A percentile compares a stretch with the other conserved stretches of the same genome.
Evolutionary conservation across 768 basidiomycete genomes (phyloP).

Genomic region (Auricularia heimuer): DNA sequence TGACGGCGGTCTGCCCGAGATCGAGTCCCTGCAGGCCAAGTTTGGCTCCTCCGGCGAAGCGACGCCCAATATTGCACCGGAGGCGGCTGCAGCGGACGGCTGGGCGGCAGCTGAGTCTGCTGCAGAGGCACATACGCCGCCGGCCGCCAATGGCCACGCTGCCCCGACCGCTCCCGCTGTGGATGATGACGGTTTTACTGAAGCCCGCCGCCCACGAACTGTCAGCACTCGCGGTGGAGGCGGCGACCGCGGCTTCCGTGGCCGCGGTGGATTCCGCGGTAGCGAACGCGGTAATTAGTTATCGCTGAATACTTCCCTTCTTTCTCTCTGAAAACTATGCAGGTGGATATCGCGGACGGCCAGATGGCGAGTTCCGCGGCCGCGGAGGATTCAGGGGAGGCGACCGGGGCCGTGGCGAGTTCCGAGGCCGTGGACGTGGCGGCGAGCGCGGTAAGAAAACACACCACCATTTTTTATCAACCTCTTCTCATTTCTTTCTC

Average conservation of each 20-base stretch:
- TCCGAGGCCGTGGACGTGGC: constrained; percentile 19
- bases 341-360: constrained; percentile 33
- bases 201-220: constrained; percentile 19
- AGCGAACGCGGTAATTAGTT: constrained; percentile 21
- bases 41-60: constrained; percentile 66
- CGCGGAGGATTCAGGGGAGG: constrained; percentile 28
- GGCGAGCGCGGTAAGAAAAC: constrained; percentile 13
- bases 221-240: constrained; percentile 6
- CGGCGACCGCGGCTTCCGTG: constrained; percentile 25
- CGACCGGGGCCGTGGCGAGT: constrained; percentile 10
- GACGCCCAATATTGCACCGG: constrained; percentile 36
- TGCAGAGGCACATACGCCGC: background rate
- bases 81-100: constrained; percentile 24
- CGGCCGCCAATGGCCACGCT: constrained; percentile 1
- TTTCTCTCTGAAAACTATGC: constrained; percentile 23
- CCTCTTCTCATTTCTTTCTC: background rate
- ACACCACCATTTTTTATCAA: too few species aligned
- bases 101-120: constrained; percentile 5
- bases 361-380: constrained; percentile 25
- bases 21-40: constrained; percentile 63
- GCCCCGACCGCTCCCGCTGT: constrained; percentile 8
- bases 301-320: constrained; percentile 17
- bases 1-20: constrained; percentile 68
- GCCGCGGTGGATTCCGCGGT: constrained; percentile 30
- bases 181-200: constrained; percentile 56